phyloP scores from a whole-genome alignment of 2,329 filamentous ascomycete species.

The Fusarium udum region DNA sequence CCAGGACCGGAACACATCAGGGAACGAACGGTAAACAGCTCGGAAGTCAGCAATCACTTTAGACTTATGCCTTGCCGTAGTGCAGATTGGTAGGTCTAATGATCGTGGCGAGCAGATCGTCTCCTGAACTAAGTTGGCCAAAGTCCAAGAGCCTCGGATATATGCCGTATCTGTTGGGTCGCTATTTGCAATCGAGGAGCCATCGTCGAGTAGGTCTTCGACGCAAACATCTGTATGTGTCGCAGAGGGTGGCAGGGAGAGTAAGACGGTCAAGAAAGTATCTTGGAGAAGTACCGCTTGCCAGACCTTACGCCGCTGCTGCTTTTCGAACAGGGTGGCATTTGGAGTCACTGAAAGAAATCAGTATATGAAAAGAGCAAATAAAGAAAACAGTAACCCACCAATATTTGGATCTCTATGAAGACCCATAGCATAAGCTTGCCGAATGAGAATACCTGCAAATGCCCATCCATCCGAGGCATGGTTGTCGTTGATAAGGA shows the following conservation, averaged over 20 bases:
- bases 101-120: conserved; percentile 79
- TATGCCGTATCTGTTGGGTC: conserved; percentile 75
- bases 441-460: conserved; percentile 78
- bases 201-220: conserved; percentile 75
- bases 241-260: conserved; percentile 79
- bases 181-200: conserved; percentile 63
- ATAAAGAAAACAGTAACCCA: conserved; percentile 40
- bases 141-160: conserved; percentile 79
- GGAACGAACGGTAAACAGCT: conserved; percentile 77
- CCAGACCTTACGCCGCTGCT: conserved; percentile 82
- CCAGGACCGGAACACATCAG: conserved; percentile 74
- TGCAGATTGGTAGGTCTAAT: conserved; percentile 76
- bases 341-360: conserved; percentile 64
- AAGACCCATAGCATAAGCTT: conserved; percentile 83
- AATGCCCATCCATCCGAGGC: conserved; percentile 86
- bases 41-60: conserved; percentile 76
- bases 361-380: conserved; percentile 34
- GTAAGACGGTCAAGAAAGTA: conserved; percentile 80
- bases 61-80: conserved; percentile 73
- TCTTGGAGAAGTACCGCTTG: conserved; percentile 84
- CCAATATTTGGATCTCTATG: conserved; percentile 81
- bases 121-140: conserved; percentile 81
- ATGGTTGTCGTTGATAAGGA: conserved; percentile 87
- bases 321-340: conserved; percentile 76
- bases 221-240: conserved; percentile 83